phyloP scores from a whole-genome alignment of 306 rosid genomes.

The Cicer bijugum region DNA sequence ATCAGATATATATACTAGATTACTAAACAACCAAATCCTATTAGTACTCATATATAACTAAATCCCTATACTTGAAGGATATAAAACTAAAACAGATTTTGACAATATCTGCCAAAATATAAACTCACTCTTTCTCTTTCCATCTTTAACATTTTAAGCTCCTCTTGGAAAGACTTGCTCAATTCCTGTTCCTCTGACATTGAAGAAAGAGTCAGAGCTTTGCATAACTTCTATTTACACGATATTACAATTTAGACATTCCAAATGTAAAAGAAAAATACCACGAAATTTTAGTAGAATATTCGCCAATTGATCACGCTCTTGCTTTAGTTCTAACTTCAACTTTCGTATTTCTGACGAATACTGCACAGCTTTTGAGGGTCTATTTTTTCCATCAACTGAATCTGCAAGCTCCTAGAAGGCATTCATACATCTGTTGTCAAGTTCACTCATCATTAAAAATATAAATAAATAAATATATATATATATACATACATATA shows the following conservation, averaged over 20 bases:
- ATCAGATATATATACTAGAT: too few species aligned
- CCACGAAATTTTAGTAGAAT: slow-evolving; percentile 63
- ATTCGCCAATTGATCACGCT: slow-evolving; percentile 52
- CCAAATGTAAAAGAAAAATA: slow-evolving; percentile 41
- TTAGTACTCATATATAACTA: too few species aligned
- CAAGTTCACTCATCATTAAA: slow-evolving; percentile 88
- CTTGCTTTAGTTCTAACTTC: slow-evolving; percentile 71
- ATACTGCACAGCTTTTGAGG: slow-evolving; percentile 50
- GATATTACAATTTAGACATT: slow-evolving; percentile 33
- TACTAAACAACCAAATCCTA: too few species aligned
- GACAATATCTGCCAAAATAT: slow-evolving; percentile 7
- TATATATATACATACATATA: slow-evolving; percentile 5
- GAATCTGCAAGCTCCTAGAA: slow-evolving; percentile 95
- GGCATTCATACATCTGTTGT: slow-evolving; percentile 97
- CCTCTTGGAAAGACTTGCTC: slow-evolving; percentile 67
- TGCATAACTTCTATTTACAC: slow-evolving; percentile 25
- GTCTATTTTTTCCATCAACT: slow-evolving; percentile 58
- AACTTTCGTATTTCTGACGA: slow-evolving; percentile 58
- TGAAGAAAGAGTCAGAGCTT: slow-evolving; percentile 34
- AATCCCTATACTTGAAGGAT: too few species aligned
- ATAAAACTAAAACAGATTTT: too few species aligned
- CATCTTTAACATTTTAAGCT: slow-evolving; percentile 61
- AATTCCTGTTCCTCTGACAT: slow-evolving; percentile 73
- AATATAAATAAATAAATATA: not conserved
- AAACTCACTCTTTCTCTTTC: slow-evolving; percentile 76